Base-by-base conservation (phyloP, 768 basidiomycete genomes). In the Xerocomus brunneocitrinus region DNA sequence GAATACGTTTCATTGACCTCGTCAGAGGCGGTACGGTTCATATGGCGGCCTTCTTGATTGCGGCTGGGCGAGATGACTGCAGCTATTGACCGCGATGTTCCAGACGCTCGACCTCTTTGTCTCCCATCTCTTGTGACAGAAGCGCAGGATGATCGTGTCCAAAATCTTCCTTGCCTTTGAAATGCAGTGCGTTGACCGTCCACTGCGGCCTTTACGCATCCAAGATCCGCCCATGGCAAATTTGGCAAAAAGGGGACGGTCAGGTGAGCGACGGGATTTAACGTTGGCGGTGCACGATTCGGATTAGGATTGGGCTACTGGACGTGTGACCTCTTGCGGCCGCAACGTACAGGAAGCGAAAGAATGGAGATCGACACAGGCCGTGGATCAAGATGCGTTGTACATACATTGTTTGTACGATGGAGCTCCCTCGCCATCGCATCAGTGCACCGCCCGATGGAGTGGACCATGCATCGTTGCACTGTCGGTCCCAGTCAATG, bases 1-100 rank as follows among this genome's bases (percentile, higher is more conserved):
- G 47, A 24, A 31, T 19, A 31, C 45, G 40, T 43, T 41, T 47
- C 44, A 22, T 19, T 28, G 16, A n/a, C 35, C 40, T 39, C 27
- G 4, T 19, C 8, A 24, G 41, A 49, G 58, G 61, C 61, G n/a
- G 47, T 62, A 51, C 57, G 1, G 10, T 22, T 40, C 42, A 36
- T 50, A 24, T 46, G n/a, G 38, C 28, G 28, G 46, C 24, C 41
- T 57, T 49, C 39, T 14, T 39, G 44, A 47, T 27, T 61, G 59
- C 51, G 59, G 59, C 52, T 51, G 49, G 49, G 28, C 35, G n/a
- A 49, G 3, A 36, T 36, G 28, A 7, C 28, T 28, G 28, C 5
- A 28, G 19, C 19, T 28, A 28, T 13, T 36, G 35, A 14, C 16
- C 35, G 35, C 35, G 32, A 34, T 0, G 16, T n/a, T 5, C 14